A percentile compares a stretch with the other conserved stretches of the same genome.
Conservation (phyloP, 345 rosid species). For the Acer negundo region DNA sequence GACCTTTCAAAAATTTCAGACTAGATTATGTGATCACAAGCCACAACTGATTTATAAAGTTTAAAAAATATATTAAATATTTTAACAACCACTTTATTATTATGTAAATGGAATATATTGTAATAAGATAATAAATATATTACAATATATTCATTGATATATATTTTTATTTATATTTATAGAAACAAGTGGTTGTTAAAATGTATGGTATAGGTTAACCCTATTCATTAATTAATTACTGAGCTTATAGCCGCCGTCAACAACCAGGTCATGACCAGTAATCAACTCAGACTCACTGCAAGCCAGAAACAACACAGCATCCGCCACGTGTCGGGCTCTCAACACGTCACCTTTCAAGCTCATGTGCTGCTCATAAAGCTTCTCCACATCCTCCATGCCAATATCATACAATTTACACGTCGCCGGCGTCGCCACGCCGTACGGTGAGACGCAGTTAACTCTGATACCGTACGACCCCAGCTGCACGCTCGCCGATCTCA, state of each 20-base stretch:
- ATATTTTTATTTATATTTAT: too few species aligned
- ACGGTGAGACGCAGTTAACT: conserved; percentile 49
- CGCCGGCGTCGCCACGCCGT: conserved; percentile 36
- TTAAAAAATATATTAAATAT: too few species aligned
- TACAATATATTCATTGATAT: too few species aligned
- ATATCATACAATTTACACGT: not conserved
- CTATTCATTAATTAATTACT: too few species aligned
- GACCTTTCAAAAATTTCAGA: too few species aligned
- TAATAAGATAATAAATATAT: too few species aligned
- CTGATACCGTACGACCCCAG: conserved; percentile 48
- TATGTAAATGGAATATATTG: too few species aligned
- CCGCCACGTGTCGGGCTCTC: conserved; percentile 34
- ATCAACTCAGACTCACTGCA: conserved; percentile 35
- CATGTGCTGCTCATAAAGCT: conserved; percentile 1
- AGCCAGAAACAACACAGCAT: conserved; percentile 46
- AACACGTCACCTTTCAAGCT: conserved; percentile 32
- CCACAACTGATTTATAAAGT: too few species aligned
- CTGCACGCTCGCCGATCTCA: conserved; percentile 41
- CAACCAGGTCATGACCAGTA: conserved; percentile 37
- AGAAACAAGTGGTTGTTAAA: too few species aligned
- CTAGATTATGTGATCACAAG: too few species aligned
- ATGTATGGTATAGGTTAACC: too few species aligned
- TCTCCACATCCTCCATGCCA: conserved; percentile 26
- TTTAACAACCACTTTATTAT: too few species aligned
- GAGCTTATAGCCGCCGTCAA: conserved; percentile 33